Evolutionary conservation across 768 basidiomycete species (phyloP).

Genomic region (Leccinum truebloodii): DNA sequence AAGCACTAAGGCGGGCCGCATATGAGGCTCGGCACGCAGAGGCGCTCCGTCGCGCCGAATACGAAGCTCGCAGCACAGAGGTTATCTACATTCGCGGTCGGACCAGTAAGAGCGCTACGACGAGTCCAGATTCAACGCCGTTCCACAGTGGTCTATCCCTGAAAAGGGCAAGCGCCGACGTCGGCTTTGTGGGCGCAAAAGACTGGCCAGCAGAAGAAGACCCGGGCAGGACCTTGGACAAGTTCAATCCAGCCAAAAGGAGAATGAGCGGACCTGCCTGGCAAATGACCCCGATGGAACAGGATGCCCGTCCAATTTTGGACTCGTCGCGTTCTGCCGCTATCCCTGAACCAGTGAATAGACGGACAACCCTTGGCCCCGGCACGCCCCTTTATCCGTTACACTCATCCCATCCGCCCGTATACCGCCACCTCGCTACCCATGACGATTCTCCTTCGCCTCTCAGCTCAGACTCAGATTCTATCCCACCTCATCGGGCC

Average conservation of each 20-base stretch:
- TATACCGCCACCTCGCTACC: conserved; percentile 35
- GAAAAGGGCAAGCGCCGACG: conserved; percentile 35
- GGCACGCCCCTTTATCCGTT: conserved; percentile 41
- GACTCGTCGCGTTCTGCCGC: conserved; percentile 20
- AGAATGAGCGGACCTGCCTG: conserved; percentile 58
- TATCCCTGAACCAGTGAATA: conserved; percentile 17
- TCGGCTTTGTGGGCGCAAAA: conserved; percentile 43
- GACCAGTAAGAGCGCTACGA: conserved; percentile 66
- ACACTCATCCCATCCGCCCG: conserved; percentile 35
- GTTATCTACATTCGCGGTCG: conserved; percentile 38
- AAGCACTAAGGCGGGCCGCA: conserved; percentile 82
- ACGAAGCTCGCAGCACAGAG: conserved; percentile 53
- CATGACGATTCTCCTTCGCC: conserved; percentile 71
- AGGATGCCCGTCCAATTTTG: conserved; percentile 30
- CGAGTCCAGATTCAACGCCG: conserved; percentile 58
- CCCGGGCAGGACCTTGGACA: conserved; percentile 24
- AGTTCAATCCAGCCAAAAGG: conserved; percentile 37
- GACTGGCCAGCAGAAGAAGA: conserved; percentile 35
- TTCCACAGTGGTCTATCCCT: conserved; percentile 29
- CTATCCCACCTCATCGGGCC: conserved; percentile 34
- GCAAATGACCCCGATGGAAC: conserved; percentile 48
- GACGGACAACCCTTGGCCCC: conserved; percentile 25
- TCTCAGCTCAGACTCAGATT: conserved; percentile 65
- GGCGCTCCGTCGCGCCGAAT: conserved; percentile 63
- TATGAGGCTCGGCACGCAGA: conserved; percentile 80